Evolutionary conservation across 1,284 basidiomycete genomes (phyloP).

Genomic region (Ustilago cynodontis): DNA sequence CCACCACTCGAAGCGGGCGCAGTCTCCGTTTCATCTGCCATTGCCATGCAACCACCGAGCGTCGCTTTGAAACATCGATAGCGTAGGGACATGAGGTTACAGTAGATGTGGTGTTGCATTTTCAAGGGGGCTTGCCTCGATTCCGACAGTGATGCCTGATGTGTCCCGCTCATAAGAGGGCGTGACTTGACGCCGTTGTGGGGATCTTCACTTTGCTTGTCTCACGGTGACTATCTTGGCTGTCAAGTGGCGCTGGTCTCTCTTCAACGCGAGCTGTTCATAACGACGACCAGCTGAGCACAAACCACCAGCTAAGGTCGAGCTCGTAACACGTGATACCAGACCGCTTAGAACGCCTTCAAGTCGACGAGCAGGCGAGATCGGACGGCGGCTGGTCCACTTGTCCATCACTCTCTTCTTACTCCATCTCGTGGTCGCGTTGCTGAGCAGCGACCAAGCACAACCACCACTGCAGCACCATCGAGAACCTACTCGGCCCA

Average conservation of each 20-base stretch:
- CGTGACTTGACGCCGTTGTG: not conserved
- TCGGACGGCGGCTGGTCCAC: not conserved
- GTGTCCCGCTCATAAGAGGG: not conserved
- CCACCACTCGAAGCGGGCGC: not conserved
- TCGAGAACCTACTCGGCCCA: no score
- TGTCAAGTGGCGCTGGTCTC: not conserved
- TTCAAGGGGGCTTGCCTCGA: no score
- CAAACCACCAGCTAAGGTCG: no score
- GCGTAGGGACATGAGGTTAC: not conserved
- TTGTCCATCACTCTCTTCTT: not conserved
- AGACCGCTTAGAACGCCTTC: no score
- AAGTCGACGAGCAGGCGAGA: not conserved
- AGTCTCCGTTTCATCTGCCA: not conserved
- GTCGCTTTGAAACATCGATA: not conserved
- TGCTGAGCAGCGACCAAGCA: not conserved
- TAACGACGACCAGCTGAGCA: not conserved
- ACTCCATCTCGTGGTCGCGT: not conserved
- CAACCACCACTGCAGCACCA: no score
- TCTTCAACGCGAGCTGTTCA: not conserved
- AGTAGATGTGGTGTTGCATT: not conserved
- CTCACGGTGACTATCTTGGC: constrained; percentile 1
- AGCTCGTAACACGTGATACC: no score
- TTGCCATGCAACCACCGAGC: not conserved
- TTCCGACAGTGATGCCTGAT: not conserved
- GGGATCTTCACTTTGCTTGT: not conserved